Base-by-base conservation (phyloP, 495 filamentous ascomycete species). In the Elasticomyces elasticus region DNA sequence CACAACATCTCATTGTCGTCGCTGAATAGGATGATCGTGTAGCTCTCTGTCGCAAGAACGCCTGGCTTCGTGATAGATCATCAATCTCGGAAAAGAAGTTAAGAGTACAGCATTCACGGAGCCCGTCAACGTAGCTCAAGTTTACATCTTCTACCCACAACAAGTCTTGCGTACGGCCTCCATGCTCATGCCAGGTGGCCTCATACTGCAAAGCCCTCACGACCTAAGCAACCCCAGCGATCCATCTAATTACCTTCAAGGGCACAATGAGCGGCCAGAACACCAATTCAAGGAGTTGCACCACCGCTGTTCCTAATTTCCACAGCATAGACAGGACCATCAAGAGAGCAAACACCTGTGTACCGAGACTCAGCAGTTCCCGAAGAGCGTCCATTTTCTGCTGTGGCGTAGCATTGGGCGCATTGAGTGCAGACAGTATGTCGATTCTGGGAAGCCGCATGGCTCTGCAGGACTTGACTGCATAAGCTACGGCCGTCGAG, bases 201-300 rank as follows among this genome's bases (percentile, higher is more conserved):
- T n/a, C n/a, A n/a, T n/a, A n/a, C n/a, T n/a, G n/a, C n/a, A n/a
- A n/a, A n/a, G n/a, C n/a, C n/a, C n/a, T n/a, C n/a, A n/a, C n/a
- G n/a, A n/a, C n/a, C n/a, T n/a, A n/a, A n/a, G n/a, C n/a, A n/a
- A n/a, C 35, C 35, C 13, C 13, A 40, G 26, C 30, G 19, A 60
- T 3, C 56, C 56, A 60, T 24, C 37, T 43, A 35, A 52, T 1
- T 11, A 60, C 28, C 38, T 19, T 51, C 12, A 50, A 44, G 1
- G 52, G 51, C 26, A 51, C 20, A 28, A 47, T 15, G 11, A 60
- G 22, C 11, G 56, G 56, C 58, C 58, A 60, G 1, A 55, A 23
- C 47, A 56, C 10, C 5, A 52, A 11, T n/a, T 43, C 28, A 9
- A 60, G 17, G 5, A 55, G 13, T 19, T 24, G 13, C 22, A 47